Conservation (phyloP, 148 eudicot species). For the Vaccinium corymbosum region DNA sequence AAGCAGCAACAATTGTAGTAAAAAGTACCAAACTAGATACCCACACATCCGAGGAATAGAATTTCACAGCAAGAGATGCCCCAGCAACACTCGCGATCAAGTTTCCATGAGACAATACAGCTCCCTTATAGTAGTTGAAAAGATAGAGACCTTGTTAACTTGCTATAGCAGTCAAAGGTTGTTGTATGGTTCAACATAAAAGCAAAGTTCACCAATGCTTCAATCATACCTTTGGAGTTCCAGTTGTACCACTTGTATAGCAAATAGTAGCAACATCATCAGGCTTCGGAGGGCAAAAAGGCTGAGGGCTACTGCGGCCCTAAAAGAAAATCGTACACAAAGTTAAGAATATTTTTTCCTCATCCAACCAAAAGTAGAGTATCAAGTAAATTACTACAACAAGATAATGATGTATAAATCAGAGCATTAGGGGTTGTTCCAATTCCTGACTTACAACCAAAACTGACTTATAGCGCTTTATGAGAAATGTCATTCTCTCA, state of each 20-base stretch:
- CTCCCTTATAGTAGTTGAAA: conserved; percentile 52
- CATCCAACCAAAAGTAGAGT: background rate
- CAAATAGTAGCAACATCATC: conserved; percentile 72
- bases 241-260: conserved; percentile 82
- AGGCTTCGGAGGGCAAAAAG: conserved; percentile 57
- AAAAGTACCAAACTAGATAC: conserved; percentile 20
- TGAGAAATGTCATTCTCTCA: too few species aligned
- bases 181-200: background rate
- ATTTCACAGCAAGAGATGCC: conserved; percentile 32
- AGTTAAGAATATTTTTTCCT: background rate
- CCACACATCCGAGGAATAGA: conserved; percentile 76
- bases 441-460: too few species aligned
- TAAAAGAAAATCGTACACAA: conserved; percentile 18
- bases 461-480: too few species aligned
- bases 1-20: background rate
- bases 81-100: conserved; percentile 82
- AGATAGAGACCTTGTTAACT: conserved; percentile 2
- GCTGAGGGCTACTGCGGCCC: conserved; percentile 48
- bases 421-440: background rate
- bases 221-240: conserved; percentile 78
- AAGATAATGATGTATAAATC: background rate
- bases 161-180: background rate
- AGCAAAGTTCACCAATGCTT: conserved; percentile 5
- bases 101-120: conserved; percentile 72
- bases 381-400: background rate